Percentiles rank a stretch among this genome's conserved stretches.
Conservation (phyloP, 257 asterid genomes). For the Lantana camara region DNA sequence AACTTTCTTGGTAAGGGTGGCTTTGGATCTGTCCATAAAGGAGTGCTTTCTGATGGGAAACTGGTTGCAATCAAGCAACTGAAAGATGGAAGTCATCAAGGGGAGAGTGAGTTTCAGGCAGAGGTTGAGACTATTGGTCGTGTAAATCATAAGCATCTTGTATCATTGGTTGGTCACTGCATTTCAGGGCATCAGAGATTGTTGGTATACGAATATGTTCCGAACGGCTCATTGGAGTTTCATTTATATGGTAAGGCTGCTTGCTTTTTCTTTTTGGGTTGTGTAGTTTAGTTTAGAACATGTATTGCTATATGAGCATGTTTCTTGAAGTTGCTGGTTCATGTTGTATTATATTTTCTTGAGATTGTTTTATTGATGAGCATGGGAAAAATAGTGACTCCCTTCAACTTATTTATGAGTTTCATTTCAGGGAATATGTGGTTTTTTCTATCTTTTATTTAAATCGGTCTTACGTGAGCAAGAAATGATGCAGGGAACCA, state of each 20-base stretch:
- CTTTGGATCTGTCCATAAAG: conserved; percentile 87
- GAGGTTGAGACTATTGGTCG: conserved; percentile 87
- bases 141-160: conserved; percentile 73
- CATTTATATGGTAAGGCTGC: conserved; percentile 78
- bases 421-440: neutral
- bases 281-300: neutral
- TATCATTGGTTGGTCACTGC: conserved; percentile 78
- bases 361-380: neutral
- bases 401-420: neutral
- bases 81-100: conserved; percentile 82
- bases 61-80: conserved; percentile 81
- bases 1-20: conserved; percentile 93
- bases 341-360: neutral
- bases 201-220: conserved; percentile 83
- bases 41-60: conserved; percentile 70
- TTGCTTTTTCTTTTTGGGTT: conserved; percentile 3
- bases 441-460: conserved; percentile 10
- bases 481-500: conserved; percentile 51
- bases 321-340: neutral
- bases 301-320: neutral
- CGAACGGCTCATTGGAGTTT: conserved; percentile 76
- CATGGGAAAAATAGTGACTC: neutral
- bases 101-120: conserved; percentile 96
- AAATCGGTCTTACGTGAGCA: conserved; percentile 17
- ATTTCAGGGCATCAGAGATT: conserved; percentile 75